Conservation (phyloP, 768 basidiomycete species). For the Scleroderma citrinum region DNA sequence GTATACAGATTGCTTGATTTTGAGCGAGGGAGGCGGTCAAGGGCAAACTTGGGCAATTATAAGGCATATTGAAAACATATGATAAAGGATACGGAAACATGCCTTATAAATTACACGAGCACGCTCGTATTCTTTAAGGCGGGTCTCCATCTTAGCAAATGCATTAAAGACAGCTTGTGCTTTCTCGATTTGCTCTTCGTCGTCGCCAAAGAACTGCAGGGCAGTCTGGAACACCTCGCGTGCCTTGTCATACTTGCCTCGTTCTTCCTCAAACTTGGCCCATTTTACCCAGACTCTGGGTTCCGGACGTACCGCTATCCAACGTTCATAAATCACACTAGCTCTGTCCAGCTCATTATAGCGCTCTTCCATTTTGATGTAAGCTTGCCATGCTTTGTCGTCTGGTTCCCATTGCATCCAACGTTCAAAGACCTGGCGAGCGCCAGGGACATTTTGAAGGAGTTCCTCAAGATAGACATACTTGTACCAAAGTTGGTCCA, state of each 20-base stretch:
- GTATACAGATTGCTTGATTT: slow-evolving; percentile 87
- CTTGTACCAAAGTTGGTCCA: slow-evolving; percentile 99
- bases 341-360: slow-evolving; percentile 91
- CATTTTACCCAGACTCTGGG: slow-evolving; percentile 82
- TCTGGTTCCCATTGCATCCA: slow-evolving; percentile 99
- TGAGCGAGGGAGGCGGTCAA: slow-evolving; percentile 85
- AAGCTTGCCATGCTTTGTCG: slow-evolving; percentile 99
- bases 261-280: slow-evolving; percentile 83
- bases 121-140: slow-evolving; percentile 94
- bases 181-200: slow-evolving; percentile 81
- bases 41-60: slow-evolving; percentile 66
- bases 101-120: slow-evolving; percentile 98
- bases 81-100: slow-evolving; percentile 1
- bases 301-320: slow-evolving; percentile 72
- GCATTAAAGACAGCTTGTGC: slow-evolving; percentile 88
- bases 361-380: slow-evolving; percentile 94
- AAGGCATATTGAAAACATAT: background rate
- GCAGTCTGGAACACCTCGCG: slow-evolving; percentile 89
- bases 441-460: slow-evolving; percentile 91
- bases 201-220: slow-evolving; percentile 84
- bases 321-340: slow-evolving; percentile 87
- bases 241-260: slow-evolving; percentile 58
- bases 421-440: slow-evolving; percentile 95
- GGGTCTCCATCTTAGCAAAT: slow-evolving; percentile 96
- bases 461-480: slow-evolving; percentile 98